Evolutionary conservation across 1,139 yeast species (phyloP), one percentile per base, ranked within the genome.

Genomic region (Yamadazyma buinensis): DNA sequence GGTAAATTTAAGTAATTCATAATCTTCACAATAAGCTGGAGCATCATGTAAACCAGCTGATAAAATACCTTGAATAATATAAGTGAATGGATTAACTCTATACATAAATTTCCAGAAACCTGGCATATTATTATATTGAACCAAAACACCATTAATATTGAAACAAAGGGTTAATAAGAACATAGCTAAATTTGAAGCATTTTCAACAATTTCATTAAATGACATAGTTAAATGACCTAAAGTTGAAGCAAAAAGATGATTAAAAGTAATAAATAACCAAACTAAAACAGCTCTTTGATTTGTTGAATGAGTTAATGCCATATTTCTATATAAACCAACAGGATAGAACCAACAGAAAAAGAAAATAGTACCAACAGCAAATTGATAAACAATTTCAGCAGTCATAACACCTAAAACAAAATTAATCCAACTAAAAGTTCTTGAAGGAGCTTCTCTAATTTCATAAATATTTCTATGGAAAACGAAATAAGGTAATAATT

Each of bases 131-230:
- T 60, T 50, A 23, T 80, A 75, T 23, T 80, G 68, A 11, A 75
- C 82, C 57, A 85, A 61, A 25, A 83, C 92, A 73, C 95, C 95
- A 62, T 90, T 80, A 75, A 84, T 84, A 37, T 77, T 72, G 56
- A 84, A 63, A 40, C 80, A 67, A 68, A 83, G 59, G 12, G 40
- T 36, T 59, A 80, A 83, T 48, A 80, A 51, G 54, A 83, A 54
- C 23, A 74, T 64, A 2, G 80, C 77, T 38, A 80, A 46, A 51
- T 82, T 80, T 39, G 84, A 87, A 29, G 90, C 94, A 37, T 83
- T 77, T 32, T 79, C 84, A 13, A 78, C 80, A 32, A 75, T 53
- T 36, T 80, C 81, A 36, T 71, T 59, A 46, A 80, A 81, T 0
- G 87, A 79, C 40, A 77, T 67, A 44, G 72, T 61, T 51, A 79